Evolutionary conservation across 1,284 basidiomycete genomes (phyloP), one percentile per base, ranked within the genome.

Genomic region (Trichosporon faecale): DNA sequence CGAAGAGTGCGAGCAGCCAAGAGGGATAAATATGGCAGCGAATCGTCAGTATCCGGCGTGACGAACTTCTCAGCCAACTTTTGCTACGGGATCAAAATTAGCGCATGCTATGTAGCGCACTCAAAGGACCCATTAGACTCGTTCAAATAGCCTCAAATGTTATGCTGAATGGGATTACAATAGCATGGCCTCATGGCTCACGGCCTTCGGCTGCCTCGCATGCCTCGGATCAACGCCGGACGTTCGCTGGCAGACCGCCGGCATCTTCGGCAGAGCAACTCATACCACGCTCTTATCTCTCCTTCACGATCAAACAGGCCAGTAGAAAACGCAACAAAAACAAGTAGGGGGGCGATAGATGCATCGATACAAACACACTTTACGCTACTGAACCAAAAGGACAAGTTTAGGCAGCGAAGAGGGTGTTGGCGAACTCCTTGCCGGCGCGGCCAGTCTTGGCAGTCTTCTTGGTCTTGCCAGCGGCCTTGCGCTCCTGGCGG

Each of bases 341-440:
- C 8, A 12, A 11, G 33, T 61, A n/a, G 21, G 57, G 33, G 63
- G 33, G 63, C 37, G 63, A 65, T 64, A 29, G 14, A 66, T 72
- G 66, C 71, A 72, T 72, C 71, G 18, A 67, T 72, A 69, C 71
- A 69, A 72, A 49, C 72, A 71, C 55, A 68, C 21, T n/a, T 31
- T 61, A 61, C 57, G 57, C 57, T 61, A 33, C 65, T 46, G 31
- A 29, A 67, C 71, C 57, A 44, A 64, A 69, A 64, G 64, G 37
- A 66, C 46, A n/a, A 57, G 68, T 77, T 93, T 86, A 97, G 81
- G 92, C 89, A 84, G 94, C 89, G 77, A 92, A 90, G 81, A 98
- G 89, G 76, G 88, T 94, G 77, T 88, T 87, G 83, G 94, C 86
- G 93, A 97, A 98, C 72, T 89, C 88, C 85, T 94, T 90, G 83